Conservation (phyloP, 2,329 filamentous ascomycete species). For the Neodidymelliopsis sp. region DNA sequence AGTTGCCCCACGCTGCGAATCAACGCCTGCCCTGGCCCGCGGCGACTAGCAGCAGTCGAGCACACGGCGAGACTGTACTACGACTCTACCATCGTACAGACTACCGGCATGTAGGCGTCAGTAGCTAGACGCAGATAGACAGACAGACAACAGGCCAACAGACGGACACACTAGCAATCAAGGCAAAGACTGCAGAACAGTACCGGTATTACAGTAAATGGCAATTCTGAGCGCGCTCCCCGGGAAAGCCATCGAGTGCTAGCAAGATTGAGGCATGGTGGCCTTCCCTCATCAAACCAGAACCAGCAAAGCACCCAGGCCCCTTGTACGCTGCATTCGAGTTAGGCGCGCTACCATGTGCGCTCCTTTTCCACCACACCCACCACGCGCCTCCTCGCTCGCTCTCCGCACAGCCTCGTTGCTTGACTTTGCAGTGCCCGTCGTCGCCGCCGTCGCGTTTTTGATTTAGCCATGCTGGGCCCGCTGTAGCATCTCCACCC, state of each 20-base stretch:
- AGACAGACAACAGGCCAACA: too few relatives aligned
- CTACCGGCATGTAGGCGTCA: too few relatives aligned
- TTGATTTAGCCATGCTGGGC: conserved; percentile 14
- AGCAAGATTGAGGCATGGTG: conserved; percentile 5
- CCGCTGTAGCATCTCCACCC: conserved; percentile 18
- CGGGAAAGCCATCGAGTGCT: too few relatives aligned
- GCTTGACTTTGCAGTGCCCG: too few relatives aligned
- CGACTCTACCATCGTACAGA: too few relatives aligned
- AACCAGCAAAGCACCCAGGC: neutral
- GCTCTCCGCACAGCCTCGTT: neutral
- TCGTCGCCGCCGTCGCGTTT: conserved; percentile 5
- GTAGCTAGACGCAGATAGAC: too few relatives aligned
- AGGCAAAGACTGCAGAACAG: neutral
- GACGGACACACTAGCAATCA: too few relatives aligned
- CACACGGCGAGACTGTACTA: too few relatives aligned
- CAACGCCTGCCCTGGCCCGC: neutral
- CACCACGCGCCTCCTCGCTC: conserved; percentile 12
- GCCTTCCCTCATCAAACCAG: conserved; percentile 5
- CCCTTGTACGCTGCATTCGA: conserved; percentile 3
- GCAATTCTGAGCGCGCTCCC: too few relatives aligned
- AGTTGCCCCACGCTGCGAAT: neutral
- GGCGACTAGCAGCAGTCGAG: conserved; percentile 4
- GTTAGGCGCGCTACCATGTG: conserved; percentile 7
- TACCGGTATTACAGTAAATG: neutral
- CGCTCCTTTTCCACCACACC: conserved; percentile 14